Percentiles rank a stretch among this genome's conserved stretches.
These are phyloP conservation scores for Oenanthe sinensis DNA, from an alignment of 129 eudicot species.

Conservation along the genomic window DNA sequence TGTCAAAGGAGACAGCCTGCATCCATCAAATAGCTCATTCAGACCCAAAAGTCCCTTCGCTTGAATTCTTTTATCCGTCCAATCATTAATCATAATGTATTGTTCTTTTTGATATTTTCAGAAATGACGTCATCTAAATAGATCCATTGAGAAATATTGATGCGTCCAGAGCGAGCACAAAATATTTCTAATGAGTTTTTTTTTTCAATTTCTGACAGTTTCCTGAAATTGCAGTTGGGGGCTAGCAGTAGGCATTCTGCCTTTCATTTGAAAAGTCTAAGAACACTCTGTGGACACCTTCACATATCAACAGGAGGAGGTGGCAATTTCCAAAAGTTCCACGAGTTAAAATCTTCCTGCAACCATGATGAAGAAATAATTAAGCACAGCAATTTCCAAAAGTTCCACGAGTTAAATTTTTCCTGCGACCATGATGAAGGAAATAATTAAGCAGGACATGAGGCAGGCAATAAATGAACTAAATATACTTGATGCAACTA, in stretches of 20 bases:
- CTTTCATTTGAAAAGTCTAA: background rate
- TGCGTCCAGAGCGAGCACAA: background rate
- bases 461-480: conserved; percentile 26
- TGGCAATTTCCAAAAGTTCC: conserved; percentile 97
- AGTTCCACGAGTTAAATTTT: conserved; percentile 92
- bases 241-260: background rate
- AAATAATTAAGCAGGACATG: conserved; percentile 10
- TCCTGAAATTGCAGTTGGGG: conserved; percentile 13
- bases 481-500: background rate
- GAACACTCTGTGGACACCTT: background rate
- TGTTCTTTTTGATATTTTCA: background rate
- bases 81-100: too few relatives aligned
- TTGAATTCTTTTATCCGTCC: background rate
- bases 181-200: background rate
- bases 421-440: conserved; percentile 43
- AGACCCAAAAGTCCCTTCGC: background rate
- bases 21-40: background rate
- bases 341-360: conserved; percentile 86
- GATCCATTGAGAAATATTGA: background rate
- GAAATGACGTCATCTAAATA: background rate
- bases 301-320: conserved; percentile 37
- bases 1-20: background rate
- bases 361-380: conserved; percentile 8
- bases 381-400: conserved; percentile 68
- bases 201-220: background rate